These are phyloP conservation scores for Verticillium klebahnii DNA, from an alignment of 2,329 filamentous ascomycete genomes.

Conservation along the genomic window DNA sequence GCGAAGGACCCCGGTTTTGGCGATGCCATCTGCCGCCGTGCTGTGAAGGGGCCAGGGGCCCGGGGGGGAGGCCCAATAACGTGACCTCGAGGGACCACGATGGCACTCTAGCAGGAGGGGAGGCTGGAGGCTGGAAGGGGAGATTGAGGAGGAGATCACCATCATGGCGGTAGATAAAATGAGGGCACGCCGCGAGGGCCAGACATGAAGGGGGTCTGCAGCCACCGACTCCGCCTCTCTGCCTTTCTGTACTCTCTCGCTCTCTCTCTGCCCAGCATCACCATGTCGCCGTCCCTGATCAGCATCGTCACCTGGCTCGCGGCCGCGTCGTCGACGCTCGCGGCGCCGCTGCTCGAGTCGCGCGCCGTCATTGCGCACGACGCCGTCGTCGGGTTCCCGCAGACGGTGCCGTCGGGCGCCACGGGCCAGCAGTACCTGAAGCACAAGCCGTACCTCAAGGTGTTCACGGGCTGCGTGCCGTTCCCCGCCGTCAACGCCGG, in stretches of 20 bases:
- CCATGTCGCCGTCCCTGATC: constrained; percentile 11
- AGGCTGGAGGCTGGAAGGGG: no score
- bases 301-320: constrained; percentile 11
- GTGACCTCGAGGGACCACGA: background rate
- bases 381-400: constrained; percentile 24
- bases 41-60: background rate
- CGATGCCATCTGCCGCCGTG: background rate
- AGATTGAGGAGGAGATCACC: background rate
- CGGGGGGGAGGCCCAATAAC: background rate
- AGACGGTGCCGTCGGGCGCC: constrained; percentile 23
- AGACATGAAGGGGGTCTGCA: no score
- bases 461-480: constrained; percentile 57
- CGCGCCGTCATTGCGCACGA: constrained; percentile 24
- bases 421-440: constrained; percentile 24
- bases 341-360: constrained; percentile 18
- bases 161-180: no score
- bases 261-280: background rate
- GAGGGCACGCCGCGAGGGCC: no score
- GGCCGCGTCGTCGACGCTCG: constrained; percentile 6
- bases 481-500: constrained; percentile 56
- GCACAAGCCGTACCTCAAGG: constrained; percentile 30
- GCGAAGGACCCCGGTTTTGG: background rate
- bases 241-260: background rate
- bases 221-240: background rate
- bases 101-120: background rate